Percentiles rank a stretch among this genome's conserved stretches.
These are phyloP conservation scores for Fusarium buxicola DNA, from an alignment of 2,329 filamentous ascomycete genomes.

Conservation along the genomic window DNA sequence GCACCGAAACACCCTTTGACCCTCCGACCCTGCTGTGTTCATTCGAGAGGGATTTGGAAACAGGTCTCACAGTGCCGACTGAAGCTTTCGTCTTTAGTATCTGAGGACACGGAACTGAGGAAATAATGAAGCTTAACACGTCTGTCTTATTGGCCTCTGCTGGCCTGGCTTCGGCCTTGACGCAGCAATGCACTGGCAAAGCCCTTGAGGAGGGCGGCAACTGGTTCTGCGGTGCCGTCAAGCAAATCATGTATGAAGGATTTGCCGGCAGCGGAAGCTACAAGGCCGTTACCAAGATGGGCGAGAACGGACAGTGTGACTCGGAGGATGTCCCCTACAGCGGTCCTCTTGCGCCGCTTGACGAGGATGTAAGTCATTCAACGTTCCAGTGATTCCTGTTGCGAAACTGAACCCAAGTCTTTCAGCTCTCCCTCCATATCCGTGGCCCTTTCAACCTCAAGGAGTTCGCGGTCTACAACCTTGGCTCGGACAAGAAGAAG, in stretches of 20 bases:
- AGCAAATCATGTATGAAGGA: conserved; percentile 74
- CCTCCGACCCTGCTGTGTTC: background rate
- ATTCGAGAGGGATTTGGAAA: background rate
- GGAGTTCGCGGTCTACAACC: conserved; percentile 76
- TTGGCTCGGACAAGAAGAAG: conserved; percentile 53
- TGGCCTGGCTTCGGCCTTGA: conserved; percentile 47
- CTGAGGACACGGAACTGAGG: background rate
- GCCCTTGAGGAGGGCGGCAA: conserved; percentile 63
- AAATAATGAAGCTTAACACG: conserved; percentile 50
- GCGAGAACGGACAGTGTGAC: conserved; percentile 64
- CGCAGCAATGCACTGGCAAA: conserved; percentile 52
- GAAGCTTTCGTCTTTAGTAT: background rate
- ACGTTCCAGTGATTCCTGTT: background rate
- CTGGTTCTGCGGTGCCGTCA: conserved; percentile 73
- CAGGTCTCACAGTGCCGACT: conserved; percentile 9
- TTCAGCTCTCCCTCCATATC: conserved; percentile 76
- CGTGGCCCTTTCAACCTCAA: conserved; percentile 76
- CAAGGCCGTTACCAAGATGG: conserved; percentile 72
- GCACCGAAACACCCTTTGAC: conserved; percentile 18
- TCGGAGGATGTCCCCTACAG: conserved; percentile 64
- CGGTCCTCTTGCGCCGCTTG: conserved; percentile 73
- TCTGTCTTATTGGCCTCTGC: conserved; percentile 45
- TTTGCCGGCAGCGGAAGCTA: conserved; percentile 72
- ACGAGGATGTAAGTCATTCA: conserved; percentile 71
- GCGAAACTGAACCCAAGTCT: background rate